A percentile compares a stretch with the other conserved stretches of the same genome.
Conservation (phyloP, 2,329 filamentous ascomycete genomes). For the Colletotrichum limetticola region DNA sequence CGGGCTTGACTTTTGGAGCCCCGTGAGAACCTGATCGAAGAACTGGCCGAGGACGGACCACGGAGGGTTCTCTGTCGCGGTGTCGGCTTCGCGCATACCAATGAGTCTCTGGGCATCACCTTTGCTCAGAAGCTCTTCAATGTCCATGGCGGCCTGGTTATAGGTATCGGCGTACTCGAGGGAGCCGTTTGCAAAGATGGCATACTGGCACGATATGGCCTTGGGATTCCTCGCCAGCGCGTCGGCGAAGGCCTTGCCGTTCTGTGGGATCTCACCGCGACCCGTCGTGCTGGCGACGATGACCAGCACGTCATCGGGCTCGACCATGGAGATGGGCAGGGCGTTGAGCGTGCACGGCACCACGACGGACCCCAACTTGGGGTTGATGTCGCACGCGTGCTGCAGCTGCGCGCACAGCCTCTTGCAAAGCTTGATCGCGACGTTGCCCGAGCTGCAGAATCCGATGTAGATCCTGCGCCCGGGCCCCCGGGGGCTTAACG, state of each 20-base stretch:
- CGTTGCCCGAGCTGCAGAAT: constrained; percentile 34
- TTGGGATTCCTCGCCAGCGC: constrained; percentile 17
- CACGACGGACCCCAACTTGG: constrained; percentile 27
- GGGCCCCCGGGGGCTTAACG: constrained; percentile 15
- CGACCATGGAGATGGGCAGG: constrained; percentile 23
- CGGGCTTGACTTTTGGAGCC: constrained; percentile 20
- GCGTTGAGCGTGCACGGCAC: constrained; percentile 32
- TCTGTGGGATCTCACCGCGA: constrained; percentile 28
- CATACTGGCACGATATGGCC: constrained; percentile 19
- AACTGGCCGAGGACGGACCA: constrained; percentile 31
- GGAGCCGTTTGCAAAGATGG: constrained; percentile 31
- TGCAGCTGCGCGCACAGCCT: constrained; percentile 34
- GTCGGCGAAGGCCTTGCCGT: constrained; percentile 31
- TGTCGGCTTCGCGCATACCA: constrained; percentile 32
- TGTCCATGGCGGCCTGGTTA: constrained; percentile 31
- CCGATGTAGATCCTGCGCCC: constrained; percentile 31
- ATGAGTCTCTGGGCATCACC: constrained; percentile 24
- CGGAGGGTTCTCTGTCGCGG: constrained; percentile 22
- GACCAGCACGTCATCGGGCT: constrained; percentile 21
- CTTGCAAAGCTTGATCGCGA: constrained; percentile 33
- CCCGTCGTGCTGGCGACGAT: constrained; percentile 31
- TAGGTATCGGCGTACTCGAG: constrained; percentile 30
- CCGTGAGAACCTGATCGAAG: constrained; percentile 24
- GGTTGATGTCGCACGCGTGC: constrained; percentile 29
- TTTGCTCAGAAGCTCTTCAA: constrained; percentile 27